These are phyloP conservation scores for Oryza nivara DNA, from an alignment of 176 grass and related monocot species.

Conservation along the genomic window DNA sequence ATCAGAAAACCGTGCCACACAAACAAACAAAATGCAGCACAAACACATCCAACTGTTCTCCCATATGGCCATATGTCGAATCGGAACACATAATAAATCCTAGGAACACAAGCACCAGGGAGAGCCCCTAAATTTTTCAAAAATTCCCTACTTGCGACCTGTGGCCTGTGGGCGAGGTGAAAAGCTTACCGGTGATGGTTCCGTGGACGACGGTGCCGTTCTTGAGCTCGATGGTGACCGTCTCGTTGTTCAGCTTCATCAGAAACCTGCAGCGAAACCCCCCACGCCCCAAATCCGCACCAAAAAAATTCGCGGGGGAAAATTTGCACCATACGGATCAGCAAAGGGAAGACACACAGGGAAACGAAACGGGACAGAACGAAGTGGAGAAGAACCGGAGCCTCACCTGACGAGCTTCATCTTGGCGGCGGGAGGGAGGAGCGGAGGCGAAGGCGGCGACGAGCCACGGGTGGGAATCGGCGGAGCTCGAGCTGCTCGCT, in stretches of 20 bases:
- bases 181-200: constrained; percentile 75
- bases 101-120: neutral
- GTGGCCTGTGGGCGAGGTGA: neutral
- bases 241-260: constrained; percentile 99
- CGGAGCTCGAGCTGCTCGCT: constrained; percentile 37
- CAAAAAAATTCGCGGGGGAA: constrained; percentile 15
- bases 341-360: neutral
- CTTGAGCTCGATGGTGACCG: constrained; percentile 95
- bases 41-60: neutral
- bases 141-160: neutral
- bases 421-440: constrained; percentile 30
- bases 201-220: constrained; percentile 93
- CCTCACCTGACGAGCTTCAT: constrained; percentile 98
- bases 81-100: neutral
- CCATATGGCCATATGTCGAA: neutral
- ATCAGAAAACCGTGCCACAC: neutral
- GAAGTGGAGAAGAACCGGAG: neutral
- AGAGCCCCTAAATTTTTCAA: neutral
- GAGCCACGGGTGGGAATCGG: neutral
- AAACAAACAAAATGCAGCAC: neutral
- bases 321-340: constrained; percentile 17
- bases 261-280: constrained; percentile 62
- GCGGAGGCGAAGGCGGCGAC: constrained; percentile 37
- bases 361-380: neutral
- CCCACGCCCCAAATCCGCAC: constrained; percentile 33